These are phyloP conservation scores for Aspergillus ibericus DNA, from an alignment of 2,329 filamentous ascomycete genomes.

Conservation along the genomic window DNA sequence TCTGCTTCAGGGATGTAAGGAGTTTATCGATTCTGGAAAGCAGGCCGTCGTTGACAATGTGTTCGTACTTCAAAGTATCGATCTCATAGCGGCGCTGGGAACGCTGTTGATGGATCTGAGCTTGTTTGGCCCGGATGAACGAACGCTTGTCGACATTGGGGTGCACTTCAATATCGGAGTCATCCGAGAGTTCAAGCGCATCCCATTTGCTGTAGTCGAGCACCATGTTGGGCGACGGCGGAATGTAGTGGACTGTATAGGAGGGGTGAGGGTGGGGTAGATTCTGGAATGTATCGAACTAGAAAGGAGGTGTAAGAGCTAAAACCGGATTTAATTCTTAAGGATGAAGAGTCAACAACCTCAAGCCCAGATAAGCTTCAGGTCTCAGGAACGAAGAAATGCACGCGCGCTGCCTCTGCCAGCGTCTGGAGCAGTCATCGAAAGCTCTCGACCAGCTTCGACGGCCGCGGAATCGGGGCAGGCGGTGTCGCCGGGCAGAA, in stretches of 20 bases:
- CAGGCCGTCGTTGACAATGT: conserved; percentile 87
- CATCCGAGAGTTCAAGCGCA: conserved; percentile 92
- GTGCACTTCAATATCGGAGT: conserved; percentile 97
- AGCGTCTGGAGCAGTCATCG: conserved; percentile 16
- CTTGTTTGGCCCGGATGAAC: conserved; percentile 97
- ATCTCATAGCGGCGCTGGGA: conserved; percentile 84
- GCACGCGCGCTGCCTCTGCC: background rate
- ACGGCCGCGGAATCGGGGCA: conserved; percentile 18
- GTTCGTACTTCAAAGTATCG: conserved; percentile 83
- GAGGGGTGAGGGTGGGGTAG: conserved; percentile 20
- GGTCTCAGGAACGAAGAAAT: background rate
- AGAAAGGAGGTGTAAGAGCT: background rate
- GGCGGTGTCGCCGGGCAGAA: conserved; percentile 33
- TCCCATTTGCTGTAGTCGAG: conserved; percentile 69
- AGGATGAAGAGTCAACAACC: background rate
- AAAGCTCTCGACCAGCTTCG: conserved; percentile 36
- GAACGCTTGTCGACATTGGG: conserved; percentile 98
- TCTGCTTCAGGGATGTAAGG: conserved; percentile 70
- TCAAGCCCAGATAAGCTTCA: background rate
- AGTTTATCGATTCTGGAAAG: conserved; percentile 79
- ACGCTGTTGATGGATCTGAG: conserved; percentile 91
- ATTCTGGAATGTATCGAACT: conserved; percentile 4
- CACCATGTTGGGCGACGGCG: conserved; percentile 43
- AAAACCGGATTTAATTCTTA: background rate
- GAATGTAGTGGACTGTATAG: conserved; percentile 18